These are phyloP conservation scores for Suillus lakei DNA, from an alignment of 768 basidiomycete species.

Conservation along the genomic window DNA sequence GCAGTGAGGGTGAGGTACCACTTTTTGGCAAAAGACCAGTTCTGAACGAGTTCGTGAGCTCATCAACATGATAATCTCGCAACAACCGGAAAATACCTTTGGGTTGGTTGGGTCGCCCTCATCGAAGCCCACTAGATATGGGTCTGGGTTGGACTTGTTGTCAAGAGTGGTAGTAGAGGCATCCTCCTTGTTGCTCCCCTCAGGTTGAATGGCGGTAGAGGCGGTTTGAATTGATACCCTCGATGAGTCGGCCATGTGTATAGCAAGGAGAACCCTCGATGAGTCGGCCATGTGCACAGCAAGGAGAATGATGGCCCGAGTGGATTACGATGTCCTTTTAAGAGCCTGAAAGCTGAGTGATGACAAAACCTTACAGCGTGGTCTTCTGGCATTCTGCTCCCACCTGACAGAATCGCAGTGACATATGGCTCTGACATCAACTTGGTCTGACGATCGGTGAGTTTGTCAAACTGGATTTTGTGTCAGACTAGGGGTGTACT, in stretches of 20 bases:
- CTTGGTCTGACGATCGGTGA: not conserved
- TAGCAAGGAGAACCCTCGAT: not conserved
- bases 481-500: not conserved
- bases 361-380: not conserved
- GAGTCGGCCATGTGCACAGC: not conserved
- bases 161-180: not conserved
- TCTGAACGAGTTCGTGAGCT: slow-evolving; percentile 35
- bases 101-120: slow-evolving; percentile 51
- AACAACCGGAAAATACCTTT: slow-evolving; percentile 37
- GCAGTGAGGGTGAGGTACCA: slow-evolving; percentile 59
- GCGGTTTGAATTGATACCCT: not conserved
- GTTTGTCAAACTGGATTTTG: not conserved
- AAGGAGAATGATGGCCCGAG: not conserved
- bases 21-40: slow-evolving; percentile 48
- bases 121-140: slow-evolving; percentile 36
- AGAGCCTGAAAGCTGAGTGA: not conserved
- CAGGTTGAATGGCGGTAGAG: not conserved
- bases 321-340: not conserved
- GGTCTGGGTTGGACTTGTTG: slow-evolving; percentile 20
- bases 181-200: not conserved
- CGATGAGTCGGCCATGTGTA: not conserved
- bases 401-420: not conserved
- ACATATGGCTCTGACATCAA: not conserved
- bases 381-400: not conserved
- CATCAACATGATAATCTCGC: slow-evolving; percentile 12